Evolutionary conservation across 768 basidiomycete genomes (phyloP).

Genomic region (Holtermannia corniformis): DNA sequence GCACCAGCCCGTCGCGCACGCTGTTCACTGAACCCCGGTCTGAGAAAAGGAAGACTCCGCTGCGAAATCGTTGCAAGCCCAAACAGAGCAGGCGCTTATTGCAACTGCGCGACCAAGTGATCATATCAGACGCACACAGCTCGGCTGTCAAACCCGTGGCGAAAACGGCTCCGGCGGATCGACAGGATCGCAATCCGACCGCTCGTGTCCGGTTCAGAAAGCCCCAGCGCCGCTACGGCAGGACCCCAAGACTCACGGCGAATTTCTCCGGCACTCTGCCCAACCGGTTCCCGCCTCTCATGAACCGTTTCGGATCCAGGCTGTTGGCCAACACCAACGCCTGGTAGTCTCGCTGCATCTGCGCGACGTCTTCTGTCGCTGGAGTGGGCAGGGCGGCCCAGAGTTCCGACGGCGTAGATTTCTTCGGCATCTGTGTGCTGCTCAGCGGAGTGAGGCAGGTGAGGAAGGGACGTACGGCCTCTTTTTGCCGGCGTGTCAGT

Average conservation of each 20-base stretch:
- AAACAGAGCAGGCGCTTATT: not conserved
- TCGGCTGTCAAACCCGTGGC: too few species aligned
- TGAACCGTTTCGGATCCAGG: conserved; percentile 40
- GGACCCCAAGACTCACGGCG: conserved; percentile 36
- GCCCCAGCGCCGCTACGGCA: too few species aligned
- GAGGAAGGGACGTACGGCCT: conserved; percentile 13
- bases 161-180: too few species aligned
- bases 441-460: not conserved
- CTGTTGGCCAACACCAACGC: conserved; percentile 36
- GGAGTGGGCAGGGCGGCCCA: conserved; percentile 35
- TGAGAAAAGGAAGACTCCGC: too few species aligned
- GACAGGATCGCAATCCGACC: too few species aligned
- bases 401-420: conserved; percentile 28
- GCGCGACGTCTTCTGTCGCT: conserved; percentile 28
- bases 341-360: conserved; percentile 41
- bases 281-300: conserved; percentile 34
- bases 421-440: conserved; percentile 23
- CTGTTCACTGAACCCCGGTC: too few species aligned
- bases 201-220: too few species aligned
- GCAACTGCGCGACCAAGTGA: too few species aligned
- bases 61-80: not conserved
- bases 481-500: conserved; percentile 27
- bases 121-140: too few species aligned
- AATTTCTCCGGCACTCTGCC: conserved; percentile 35
- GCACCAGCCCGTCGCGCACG: too few species aligned